Conservation (phyloP, 768 basidiomycete species). For the Mycena haematopus region DNA sequence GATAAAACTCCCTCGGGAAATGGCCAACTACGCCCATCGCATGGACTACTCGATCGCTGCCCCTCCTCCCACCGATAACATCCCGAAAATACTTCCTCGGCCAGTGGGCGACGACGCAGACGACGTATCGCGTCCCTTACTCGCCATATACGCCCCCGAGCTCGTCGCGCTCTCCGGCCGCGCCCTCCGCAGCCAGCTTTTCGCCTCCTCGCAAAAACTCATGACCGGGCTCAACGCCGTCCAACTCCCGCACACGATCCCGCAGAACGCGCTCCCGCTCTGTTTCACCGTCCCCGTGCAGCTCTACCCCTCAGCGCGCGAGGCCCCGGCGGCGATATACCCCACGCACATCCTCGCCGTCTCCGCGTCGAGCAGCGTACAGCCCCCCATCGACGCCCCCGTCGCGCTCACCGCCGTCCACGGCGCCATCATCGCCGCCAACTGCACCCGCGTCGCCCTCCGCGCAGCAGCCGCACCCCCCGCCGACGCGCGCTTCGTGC, state of each 20-base stretch:
- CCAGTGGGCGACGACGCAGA: constrained; percentile 28
- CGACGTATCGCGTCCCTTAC: constrained; percentile 42
- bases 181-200: constrained; percentile 44
- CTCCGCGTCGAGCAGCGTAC: background rate
- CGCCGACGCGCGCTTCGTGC: constrained; percentile 28
- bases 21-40: background rate
- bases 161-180: constrained; percentile 48
- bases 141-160: constrained; percentile 49
- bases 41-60: background rate
- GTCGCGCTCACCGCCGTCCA: constrained; percentile 43
- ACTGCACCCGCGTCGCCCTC: constrained; percentile 42
- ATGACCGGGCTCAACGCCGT: constrained; percentile 6
- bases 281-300: background rate
- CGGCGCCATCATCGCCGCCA: constrained; percentile 45
- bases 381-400: background rate
- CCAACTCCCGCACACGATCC: background rate
- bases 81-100: background rate
- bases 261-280: background rate
- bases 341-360: constrained; percentile 20
- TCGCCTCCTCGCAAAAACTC: background rate
- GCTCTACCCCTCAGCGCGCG: background rate
- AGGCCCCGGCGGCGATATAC: background rate
- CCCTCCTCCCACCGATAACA: background rate
- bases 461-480: background rate
- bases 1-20: background rate